Evolutionary conservation across 805 yeast genomes (phyloP), one percentile per base, ranked within the genome.

Genomic region (Candida railenensis): DNA sequence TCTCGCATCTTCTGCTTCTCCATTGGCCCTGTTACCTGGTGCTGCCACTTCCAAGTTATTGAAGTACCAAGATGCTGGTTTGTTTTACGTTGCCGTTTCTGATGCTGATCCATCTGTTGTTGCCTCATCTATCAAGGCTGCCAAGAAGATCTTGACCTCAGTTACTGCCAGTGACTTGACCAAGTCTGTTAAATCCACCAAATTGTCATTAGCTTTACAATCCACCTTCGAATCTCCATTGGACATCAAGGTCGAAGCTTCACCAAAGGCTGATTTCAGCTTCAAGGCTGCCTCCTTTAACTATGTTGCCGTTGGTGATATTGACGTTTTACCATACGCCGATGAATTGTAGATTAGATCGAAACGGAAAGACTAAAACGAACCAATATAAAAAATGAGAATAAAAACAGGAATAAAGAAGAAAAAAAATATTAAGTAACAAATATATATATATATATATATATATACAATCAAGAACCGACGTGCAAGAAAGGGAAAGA

Each of bases 271-370:
- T 40, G 62, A 55, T 48, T 74, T 63, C 65, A 11, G 12, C 16
- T 19, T 28, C 21, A 74, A 78, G 61, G 58, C 86, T 50, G 77
- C 77, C 53, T 82, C 82, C 62, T 84, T 83, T 76, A 89, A 85
- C 75, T 84, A 87, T 63, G 94, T 85, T 54, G 97, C 94, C 53
- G 84, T 89, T 52, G 99, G 98, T 72, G 85, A 89, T 69, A 82
- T 85, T 51, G 85, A 83, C 63, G 82, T 81, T 55, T 82, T 92
- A 73, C 97, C 99, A 62, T 87, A 77, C 69, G 85, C 86, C 60
- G 90, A 87, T 69, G 97, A 94, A 76, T 84, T 92, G 72, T 87
- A 86, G n/a, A n/a, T n/a, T n/a, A n/a, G n/a, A n/a, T n/a, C n/a
- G 18, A 33, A 33, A 33, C n/a, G 18, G 14, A 33, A 33, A 33